Percentiles rank a stretch among this genome's conserved stretches.
phyloP scores from a whole-genome alignment of 73 alveolate species.

The Loxodes magnus region DNA sequence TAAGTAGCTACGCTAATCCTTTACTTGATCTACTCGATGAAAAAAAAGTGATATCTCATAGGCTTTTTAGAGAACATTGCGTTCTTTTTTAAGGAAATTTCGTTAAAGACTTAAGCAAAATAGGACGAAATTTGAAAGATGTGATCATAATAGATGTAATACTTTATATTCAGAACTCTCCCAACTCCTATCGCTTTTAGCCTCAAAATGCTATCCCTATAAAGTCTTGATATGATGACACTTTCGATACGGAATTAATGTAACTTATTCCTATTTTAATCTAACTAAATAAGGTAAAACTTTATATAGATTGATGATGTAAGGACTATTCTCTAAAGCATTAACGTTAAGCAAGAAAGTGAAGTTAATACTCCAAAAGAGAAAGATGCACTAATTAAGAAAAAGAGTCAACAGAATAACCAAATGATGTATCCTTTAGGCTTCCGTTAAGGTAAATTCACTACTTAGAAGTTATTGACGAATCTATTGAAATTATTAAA shows the following conservation, averaged over 20 bases:
- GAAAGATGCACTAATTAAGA: no score
- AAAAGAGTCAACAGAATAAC: no score
- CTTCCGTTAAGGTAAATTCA: no score
- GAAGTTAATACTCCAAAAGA: no score
- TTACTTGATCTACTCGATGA: slow-evolving; percentile 34
- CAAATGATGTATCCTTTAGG: no score
- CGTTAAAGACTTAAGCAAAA: slow-evolving; percentile 54
- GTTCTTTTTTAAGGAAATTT: slow-evolving; percentile 46
- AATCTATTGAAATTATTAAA: no score
- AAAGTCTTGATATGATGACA: slow-evolving; percentile 74
- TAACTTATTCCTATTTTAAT: slow-evolving; percentile 45
- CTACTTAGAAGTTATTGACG: no score
- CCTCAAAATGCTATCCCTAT: slow-evolving; percentile 78
- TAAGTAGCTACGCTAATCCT: slow-evolving; percentile 49
- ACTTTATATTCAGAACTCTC: no score
- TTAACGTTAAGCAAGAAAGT: no score
- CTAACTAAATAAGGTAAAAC: no score
- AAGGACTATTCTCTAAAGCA: no score
- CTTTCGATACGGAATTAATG: slow-evolving; percentile 55
- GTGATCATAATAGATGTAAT: slow-evolving; percentile 68
- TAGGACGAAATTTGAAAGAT: slow-evolving; percentile 69
- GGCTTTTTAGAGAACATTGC: slow-evolving; percentile 45
- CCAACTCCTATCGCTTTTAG: slow-evolving; percentile 65
- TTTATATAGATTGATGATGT: no score
- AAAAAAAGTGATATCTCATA: slow-evolving; percentile 10